Conservation (phyloP, 805 yeast species). For the Wickerhamiella azymoides region DNA sequence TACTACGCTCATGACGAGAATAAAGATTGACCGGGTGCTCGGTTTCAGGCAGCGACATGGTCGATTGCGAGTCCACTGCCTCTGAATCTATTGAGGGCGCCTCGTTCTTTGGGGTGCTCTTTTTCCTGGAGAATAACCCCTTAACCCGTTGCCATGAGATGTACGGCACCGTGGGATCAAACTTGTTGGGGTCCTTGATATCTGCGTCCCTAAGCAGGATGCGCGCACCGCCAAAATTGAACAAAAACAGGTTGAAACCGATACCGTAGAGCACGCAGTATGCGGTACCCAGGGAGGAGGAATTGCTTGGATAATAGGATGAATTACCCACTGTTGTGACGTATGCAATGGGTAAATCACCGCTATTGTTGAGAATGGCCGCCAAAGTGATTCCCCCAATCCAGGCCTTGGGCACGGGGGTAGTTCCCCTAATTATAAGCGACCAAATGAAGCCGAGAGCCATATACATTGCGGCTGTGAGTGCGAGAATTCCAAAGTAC, state of each 20-base stretch:
- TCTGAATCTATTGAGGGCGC: not conserved
- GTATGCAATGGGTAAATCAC: slow-evolving; percentile 79
- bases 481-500: slow-evolving; percentile 50
- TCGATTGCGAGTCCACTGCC: not conserved
- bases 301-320: slow-evolving; percentile 37
- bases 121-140: not conserved
- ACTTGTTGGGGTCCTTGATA: slow-evolving; percentile 16
- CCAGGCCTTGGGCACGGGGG: slow-evolving; percentile 61
- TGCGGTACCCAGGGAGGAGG: slow-evolving; percentile 68
- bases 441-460: slow-evolving; percentile 33
- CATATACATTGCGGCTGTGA: slow-evolving; percentile 33
- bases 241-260: slow-evolving; percentile 50
- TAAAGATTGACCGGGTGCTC: not conserved
- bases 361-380: slow-evolving; percentile 63
- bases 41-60: not conserved
- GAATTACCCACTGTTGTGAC: slow-evolving; percentile 49
- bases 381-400: slow-evolving; percentile 60
- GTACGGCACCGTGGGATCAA: slow-evolving; percentile 17
- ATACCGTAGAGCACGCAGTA: slow-evolving; percentile 67
- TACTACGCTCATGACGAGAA: not conserved
- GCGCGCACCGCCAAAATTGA: slow-evolving; percentile 63
- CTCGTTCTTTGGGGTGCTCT: not conserved
- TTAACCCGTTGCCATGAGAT: slow-evolving; percentile 9
- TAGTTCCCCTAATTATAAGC: slow-evolving; percentile 29
- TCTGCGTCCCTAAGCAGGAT: slow-evolving; percentile 59